Percentiles rank a stretch among this genome's conserved stretches.
phyloP scores from a whole-genome alignment of 768 basidiomycete genomes.

The Rhizopogon vulgaris region DNA sequence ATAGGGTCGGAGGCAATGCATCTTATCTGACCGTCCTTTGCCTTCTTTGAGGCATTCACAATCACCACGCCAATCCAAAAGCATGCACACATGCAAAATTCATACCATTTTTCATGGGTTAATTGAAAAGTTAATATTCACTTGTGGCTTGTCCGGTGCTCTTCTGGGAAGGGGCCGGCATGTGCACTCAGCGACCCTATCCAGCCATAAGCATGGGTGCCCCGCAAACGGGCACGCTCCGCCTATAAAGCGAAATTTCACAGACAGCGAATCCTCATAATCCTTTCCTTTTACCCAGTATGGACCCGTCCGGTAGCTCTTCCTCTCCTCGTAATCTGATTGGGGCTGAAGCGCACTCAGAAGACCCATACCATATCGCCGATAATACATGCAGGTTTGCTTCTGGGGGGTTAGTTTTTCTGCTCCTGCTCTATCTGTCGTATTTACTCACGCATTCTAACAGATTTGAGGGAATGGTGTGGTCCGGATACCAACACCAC shows the following conservation, averaged over 20 bases:
- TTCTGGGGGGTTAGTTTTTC: not conserved
- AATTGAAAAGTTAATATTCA: not conserved
- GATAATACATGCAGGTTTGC: not conserved
- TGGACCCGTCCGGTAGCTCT: not conserved
- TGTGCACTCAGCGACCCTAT: not conserved
- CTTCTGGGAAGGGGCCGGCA: not conserved
- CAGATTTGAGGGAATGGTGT: not conserved
- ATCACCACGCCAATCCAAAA: no score
- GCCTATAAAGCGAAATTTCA: not conserved
- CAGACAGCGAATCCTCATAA: not conserved
- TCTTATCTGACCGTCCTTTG: not conserved
- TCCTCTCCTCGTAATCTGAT: no score
- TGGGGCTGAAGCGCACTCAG: not conserved
- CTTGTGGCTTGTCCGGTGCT: no score
- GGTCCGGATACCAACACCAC: not conserved
- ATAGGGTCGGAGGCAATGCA: no score
- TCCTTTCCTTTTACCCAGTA: not conserved
- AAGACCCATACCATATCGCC: not conserved
- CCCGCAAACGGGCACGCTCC: no score
- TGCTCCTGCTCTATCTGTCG: not conserved
- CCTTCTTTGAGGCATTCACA: not conserved
- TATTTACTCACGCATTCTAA: not conserved
- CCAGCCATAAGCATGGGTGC: not conserved
- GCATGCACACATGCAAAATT: not conserved
- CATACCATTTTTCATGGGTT: not conserved